Conservation (phyloP, 768 basidiomycete species). For the Agaricus subrufescens region DNA sequence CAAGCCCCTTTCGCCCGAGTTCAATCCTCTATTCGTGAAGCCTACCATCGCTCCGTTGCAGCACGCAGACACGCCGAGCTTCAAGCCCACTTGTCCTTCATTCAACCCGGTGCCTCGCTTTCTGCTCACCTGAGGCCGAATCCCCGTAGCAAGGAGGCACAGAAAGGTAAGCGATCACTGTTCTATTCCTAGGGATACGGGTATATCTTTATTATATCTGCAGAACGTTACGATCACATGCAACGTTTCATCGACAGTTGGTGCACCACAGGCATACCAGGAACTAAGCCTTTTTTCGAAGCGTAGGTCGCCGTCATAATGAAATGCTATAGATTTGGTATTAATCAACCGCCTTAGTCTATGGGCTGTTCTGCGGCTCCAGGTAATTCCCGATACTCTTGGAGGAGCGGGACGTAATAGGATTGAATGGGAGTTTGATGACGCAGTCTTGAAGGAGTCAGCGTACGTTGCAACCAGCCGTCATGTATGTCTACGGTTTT, state of each 20-base stretch:
- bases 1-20: conserved; percentile 83
- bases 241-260: conserved; percentile 73
- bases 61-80: conserved; percentile 78
- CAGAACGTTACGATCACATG: conserved; percentile 71
- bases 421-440: conserved; percentile 90
- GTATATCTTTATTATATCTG: neutral
- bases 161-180: conserved; percentile 43
- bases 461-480: conserved; percentile 55
- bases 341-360: conserved; percentile 26
- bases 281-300: conserved; percentile 86
- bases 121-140: conserved; percentile 69
- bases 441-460: conserved; percentile 91
- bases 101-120: conserved; percentile 75
- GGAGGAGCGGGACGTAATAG: conserved; percentile 73
- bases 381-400: conserved; percentile 72
- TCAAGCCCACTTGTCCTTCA: conserved; percentile 77
- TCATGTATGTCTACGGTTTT: conserved; percentile 13
- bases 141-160: conserved; percentile 57
- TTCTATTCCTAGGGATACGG: neutral
- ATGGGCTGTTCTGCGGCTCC: conserved; percentile 79
- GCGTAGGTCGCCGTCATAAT: conserved; percentile 29
- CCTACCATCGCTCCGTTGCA: conserved; percentile 78
- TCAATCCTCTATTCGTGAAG: conserved; percentile 82
- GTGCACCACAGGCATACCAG: conserved; percentile 86
- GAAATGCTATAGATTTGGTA: conserved; percentile 1